Evolutionary conservation across 208 protist genomes (phyloP).

Genomic region (Lotmaria passim): DNA sequence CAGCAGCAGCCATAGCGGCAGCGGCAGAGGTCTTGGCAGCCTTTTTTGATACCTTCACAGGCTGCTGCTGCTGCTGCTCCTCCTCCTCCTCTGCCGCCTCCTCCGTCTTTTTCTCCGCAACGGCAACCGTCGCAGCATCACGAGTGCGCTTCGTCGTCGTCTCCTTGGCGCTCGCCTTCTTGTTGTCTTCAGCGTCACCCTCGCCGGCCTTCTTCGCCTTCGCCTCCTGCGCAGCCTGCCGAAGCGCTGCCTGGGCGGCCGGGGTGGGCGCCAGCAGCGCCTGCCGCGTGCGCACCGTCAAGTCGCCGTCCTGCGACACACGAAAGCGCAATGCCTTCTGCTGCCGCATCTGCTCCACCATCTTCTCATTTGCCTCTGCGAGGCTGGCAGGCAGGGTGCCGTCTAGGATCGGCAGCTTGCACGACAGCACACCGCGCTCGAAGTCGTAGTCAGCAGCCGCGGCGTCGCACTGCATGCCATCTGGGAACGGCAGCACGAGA

Average conservation of each 20-base stretch:
- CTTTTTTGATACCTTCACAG: slow-evolving; percentile 5
- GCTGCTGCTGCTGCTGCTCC: background rate
- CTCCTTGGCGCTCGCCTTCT: slow-evolving; percentile 8
- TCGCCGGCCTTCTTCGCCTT: slow-evolving; percentile 29
- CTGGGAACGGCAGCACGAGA: slow-evolving; percentile 77
- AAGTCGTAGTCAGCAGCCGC: slow-evolving; percentile 61
- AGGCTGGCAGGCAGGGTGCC: slow-evolving; percentile 57
- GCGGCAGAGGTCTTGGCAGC: slow-evolving; percentile 7
- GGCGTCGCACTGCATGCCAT: slow-evolving; percentile 58
- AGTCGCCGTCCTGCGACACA: slow-evolving; percentile 67
- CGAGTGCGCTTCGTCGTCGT: slow-evolving; percentile 13
- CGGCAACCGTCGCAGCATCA: background rate
- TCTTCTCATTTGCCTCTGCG: slow-evolving; percentile 48
- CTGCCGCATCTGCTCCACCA: slow-evolving; percentile 60
- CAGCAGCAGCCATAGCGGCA: background rate
- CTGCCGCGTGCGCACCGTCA: slow-evolving; percentile 77
- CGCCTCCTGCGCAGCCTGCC: slow-evolving; percentile 18
- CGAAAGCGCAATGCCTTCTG: slow-evolving; percentile 80
- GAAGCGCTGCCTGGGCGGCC: slow-evolving; percentile 27
- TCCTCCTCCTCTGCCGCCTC: background rate
- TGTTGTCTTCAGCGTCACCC: slow-evolving; percentile 12
- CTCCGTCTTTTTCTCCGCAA: too few relatives aligned
- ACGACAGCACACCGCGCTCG: slow-evolving; percentile 64
- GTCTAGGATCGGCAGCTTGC: slow-evolving; percentile 69
- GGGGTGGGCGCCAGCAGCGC: slow-evolving; percentile 59